These are phyloP conservation scores for Neurospora africana DNA, from an alignment of 495 filamentous ascomycete species.

Conservation along the genomic window DNA sequence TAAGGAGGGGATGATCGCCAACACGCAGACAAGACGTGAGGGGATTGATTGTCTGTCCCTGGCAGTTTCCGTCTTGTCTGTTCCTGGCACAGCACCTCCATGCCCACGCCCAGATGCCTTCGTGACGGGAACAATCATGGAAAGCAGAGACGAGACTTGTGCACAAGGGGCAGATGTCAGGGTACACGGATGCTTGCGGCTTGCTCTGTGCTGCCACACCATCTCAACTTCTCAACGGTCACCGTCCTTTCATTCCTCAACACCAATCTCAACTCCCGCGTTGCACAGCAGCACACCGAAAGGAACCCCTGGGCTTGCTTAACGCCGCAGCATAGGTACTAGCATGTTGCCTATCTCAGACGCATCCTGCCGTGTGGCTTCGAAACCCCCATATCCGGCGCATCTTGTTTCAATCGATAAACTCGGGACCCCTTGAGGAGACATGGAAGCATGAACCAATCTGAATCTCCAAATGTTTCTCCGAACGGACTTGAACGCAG, in stretches of 20 bases:
- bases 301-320: neutral
- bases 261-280: neutral
- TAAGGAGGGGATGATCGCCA: neutral
- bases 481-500: neutral
- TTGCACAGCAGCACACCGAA: neutral
- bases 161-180: neutral
- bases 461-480: neutral
- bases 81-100: neutral
- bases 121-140: neutral
- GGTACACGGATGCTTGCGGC: neutral
- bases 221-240: neutral
- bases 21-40: neutral
- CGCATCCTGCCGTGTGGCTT: neutral
- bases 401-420: neutral
- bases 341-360: neutral
- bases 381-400: neutral
- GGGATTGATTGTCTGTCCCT: neutral
- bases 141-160: neutral
- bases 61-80: neutral
- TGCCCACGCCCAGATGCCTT: neutral
- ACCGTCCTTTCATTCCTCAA: neutral
- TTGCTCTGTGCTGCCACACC: neutral
- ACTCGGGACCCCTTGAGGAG: neutral
- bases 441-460: neutral
- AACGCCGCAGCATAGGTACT: neutral